These are phyloP conservation scores for Cladophialophora immunda DNA, from an alignment of 2,329 filamentous ascomycete genomes.

Conservation along the genomic window DNA sequence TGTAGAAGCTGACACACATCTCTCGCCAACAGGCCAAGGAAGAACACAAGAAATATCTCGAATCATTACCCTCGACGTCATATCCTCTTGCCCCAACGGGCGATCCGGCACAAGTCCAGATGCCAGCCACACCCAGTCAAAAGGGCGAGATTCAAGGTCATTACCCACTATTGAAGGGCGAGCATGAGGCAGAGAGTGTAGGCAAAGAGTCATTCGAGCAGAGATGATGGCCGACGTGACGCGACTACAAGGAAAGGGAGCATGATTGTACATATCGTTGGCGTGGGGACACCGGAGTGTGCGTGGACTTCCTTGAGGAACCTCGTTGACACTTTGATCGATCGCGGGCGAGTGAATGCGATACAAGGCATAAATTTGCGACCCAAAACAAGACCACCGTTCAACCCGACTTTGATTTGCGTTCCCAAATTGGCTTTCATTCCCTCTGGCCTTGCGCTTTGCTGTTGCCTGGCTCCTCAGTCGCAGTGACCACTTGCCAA, in stretches of 20 bases:
- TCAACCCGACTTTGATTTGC: neutral
- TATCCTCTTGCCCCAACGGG: conserved; percentile 77
- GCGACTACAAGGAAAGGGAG: neutral
- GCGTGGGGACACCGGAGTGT: neutral
- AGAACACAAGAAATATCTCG: conserved; percentile 82
- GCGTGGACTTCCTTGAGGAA: neutral
- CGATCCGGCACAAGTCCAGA: conserved; percentile 66
- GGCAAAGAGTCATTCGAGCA: conserved; percentile 28
- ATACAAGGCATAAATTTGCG: neutral
- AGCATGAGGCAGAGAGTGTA: conserved; percentile 34
- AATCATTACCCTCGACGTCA: conserved; percentile 80
- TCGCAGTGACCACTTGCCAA: neutral
- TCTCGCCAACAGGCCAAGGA: conserved; percentile 77
- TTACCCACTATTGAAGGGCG: conserved; percentile 37
- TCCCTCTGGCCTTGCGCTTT: neutral
- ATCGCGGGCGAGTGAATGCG: neutral
- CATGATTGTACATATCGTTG: conserved; percentile 20
- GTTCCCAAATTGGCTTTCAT: neutral
- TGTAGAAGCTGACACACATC: conserved; percentile 21
- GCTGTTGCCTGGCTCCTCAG: neutral
- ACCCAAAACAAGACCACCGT: neutral
- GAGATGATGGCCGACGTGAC: conserved; percentile 22
- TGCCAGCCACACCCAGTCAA: conserved; percentile 55
- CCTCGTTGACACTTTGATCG: neutral
- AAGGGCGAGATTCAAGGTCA: conserved; percentile 40